Evolutionary conservation across 495 filamentous ascomycete species (phyloP), one percentile per base, ranked within the genome.

Genomic region (Aspergillus indologenus): DNA sequence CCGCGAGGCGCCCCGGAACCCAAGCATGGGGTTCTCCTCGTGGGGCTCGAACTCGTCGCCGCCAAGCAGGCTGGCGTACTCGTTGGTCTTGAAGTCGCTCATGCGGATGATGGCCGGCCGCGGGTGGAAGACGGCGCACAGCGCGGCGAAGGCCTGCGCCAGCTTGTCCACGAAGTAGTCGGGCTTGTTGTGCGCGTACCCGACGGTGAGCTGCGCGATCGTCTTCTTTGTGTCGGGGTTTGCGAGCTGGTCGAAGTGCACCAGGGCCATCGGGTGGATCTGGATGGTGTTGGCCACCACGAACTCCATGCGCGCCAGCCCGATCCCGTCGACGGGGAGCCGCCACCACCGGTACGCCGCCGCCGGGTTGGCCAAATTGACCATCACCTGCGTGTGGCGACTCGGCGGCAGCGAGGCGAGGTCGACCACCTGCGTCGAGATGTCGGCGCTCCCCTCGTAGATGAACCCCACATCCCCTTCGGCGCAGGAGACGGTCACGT

Each of bases 41-140:
- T 45, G 15, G 0, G 72, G 70, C 62, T 75, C 72, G 53, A 75
- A 73, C 53, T 71, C 67, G 43, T 64, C 54, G 21, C 72, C 72
- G 24, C 72, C 72, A 53, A 75, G 64, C 22, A 75, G 71, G 40
- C 61, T 56, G 1, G 72, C 71, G 60, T 75, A 75, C 53, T 73
- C 72, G 58, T 73, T 75, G 1, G 72, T 75, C 54, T 75, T 75
- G 66, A 73, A 75, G 60, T 75, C 72, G 58, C 70, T 73, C 56
- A 75, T 55, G 42, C 72, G 72, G 53, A 75, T 53, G 53, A 75
- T 68, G 23, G 68, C 67, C 3, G 70, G 72, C 48, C 60, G 62
- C 14, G 72, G 72, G 42, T 66, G 68, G 14, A 70, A 50, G 31
- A 67, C 60, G 1, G 72, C 68, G 49, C 70, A 75, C 5, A 75